A percentile compares a stretch with the other conserved stretches of the same genome.
Conservation (phyloP, 257 asterid species). For the Lavandula angustifolia region DNA sequence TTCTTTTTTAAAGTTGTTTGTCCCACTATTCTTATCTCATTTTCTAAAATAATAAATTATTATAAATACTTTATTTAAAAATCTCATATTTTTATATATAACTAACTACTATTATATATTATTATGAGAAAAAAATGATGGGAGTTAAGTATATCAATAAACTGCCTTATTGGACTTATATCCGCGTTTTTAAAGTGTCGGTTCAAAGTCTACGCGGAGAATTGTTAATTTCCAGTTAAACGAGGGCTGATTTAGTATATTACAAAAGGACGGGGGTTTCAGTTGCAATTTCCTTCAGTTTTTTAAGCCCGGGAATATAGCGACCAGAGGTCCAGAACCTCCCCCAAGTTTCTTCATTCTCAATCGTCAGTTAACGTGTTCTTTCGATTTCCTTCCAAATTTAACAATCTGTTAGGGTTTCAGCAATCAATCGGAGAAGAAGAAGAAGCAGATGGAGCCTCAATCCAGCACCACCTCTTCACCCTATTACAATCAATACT, state of each 20-base stretch:
- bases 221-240: not conserved
- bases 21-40: too few relatives aligned
- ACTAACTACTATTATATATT: too few relatives aligned
- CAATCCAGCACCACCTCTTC: slow-evolving; percentile 46
- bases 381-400: not conserved
- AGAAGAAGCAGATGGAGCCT: slow-evolving; percentile 40
- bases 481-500: slow-evolving; percentile 57
- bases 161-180: too few relatives aligned
- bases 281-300: not conserved
- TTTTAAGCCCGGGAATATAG: slow-evolving; percentile 16
- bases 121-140: too few relatives aligned
- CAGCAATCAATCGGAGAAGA: not conserved
- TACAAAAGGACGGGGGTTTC: not conserved
- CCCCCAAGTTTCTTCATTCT: slow-evolving; percentile 4
- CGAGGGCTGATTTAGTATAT: not conserved
- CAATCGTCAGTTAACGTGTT: slow-evolving; percentile 11
- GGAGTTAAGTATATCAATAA: too few relatives aligned
- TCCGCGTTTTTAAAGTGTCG: too few relatives aligned
- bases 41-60: too few relatives aligned
- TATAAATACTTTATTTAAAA: too few relatives aligned
- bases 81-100: too few relatives aligned
- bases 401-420: slow-evolving; percentile 3
- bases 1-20: too few relatives aligned
- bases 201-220: too few relatives aligned
- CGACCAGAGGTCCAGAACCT: slow-evolving; percentile 25